Evolutionary conservation across 2,329 filamentous ascomycete species (phyloP).

Genomic region (Mariannaea sp.): DNA sequence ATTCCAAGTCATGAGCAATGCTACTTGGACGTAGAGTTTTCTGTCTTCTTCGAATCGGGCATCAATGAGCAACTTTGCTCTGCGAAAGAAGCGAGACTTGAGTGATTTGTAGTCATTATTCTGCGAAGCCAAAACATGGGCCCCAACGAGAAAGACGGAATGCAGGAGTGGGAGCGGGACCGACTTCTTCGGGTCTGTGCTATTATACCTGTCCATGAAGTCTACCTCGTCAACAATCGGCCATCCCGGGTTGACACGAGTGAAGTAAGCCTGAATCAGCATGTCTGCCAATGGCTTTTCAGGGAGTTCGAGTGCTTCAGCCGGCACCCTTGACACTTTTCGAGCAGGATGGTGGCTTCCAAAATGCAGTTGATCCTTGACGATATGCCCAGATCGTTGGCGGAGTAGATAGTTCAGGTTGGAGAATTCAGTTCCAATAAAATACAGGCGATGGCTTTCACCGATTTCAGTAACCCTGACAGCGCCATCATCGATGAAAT

Average conservation of each 20-base stretch:
- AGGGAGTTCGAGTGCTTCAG: conserved; percentile 55
- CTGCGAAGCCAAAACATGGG: conserved; percentile 51
- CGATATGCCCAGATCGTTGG: conserved; percentile 45
- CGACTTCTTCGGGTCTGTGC: conserved; percentile 49
- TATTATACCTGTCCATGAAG: conserved; percentile 56
- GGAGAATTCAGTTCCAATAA: conserved; percentile 60
- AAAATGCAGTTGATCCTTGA: conserved; percentile 41
- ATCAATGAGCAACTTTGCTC: conserved; percentile 59
- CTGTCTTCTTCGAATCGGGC: conserved; percentile 58
- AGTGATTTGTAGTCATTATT: conserved; percentile 46
- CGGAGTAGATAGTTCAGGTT: conserved; percentile 60
- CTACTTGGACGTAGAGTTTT: conserved; percentile 58
- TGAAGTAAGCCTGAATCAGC: conserved; percentile 56
- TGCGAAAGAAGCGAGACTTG: conserved; percentile 55
- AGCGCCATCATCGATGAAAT: conserved; percentile 55
- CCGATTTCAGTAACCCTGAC: conserved; percentile 52
- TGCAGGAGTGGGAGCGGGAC: conserved; percentile 56
- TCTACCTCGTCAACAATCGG: conserved; percentile 57
- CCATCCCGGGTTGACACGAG: conserved; percentile 55
- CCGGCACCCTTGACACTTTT: conserved; percentile 46
- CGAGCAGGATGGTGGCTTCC: conserved; percentile 42
- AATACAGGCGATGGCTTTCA: conserved; percentile 54
- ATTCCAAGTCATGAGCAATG: conserved; percentile 60
- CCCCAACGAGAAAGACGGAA: conserved; percentile 55
- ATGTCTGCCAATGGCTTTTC: conserved; percentile 54